Base-by-base conservation (phyloP, 176 grass and related monocot species). In the Panicum miliaceum region DNA sequence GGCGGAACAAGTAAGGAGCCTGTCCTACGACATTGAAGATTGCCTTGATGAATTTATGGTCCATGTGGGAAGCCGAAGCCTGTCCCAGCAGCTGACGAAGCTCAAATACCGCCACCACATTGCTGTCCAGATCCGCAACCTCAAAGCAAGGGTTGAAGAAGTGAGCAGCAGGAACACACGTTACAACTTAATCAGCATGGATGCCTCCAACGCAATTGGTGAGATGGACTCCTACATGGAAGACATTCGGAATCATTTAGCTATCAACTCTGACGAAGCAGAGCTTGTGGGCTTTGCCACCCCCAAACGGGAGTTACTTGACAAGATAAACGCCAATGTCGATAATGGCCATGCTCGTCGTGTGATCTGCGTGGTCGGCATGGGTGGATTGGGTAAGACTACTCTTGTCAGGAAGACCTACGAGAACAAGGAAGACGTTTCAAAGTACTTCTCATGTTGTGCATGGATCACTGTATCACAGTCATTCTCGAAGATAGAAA, bases 381-480 rank as follows among this genome's bases (percentile, higher is more conserved):
- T 77, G 52, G 88, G 78, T 0, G 77, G 84, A 14, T 20, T 90
- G 5, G 88, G 78, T 20, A 86, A 90, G 41, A 83, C 84, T 15
- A 90, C 84, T 37, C 64, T 90, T 27, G 41, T 5, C 0, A 46
- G 40, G 12, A 71, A 26, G 68, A 15, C 10, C 0, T 71, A 71
- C 8, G 40, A 71, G 2, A 59, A 9, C n/a, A 59, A 11, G n/a
- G 56, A 58, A 70, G 42, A 42, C 67, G 25, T 69, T 42, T n/a
- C 25, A 0, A 5, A 67, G 6, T 27, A 47, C 4, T 90, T 90
- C 10, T 4, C 58, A 20, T 78, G 34, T 1, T 1, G 16, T 72
- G 83, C 83, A 26, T 86, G 88, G 88, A 53, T 86, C 46, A 73
- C 63, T 1, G 71, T 90, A 14, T 90, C 84, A 9, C 83, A 82